Conservation (phyloP, 2,329 filamentous ascomycete species). For the Ophiostoma perfectum region DNA sequence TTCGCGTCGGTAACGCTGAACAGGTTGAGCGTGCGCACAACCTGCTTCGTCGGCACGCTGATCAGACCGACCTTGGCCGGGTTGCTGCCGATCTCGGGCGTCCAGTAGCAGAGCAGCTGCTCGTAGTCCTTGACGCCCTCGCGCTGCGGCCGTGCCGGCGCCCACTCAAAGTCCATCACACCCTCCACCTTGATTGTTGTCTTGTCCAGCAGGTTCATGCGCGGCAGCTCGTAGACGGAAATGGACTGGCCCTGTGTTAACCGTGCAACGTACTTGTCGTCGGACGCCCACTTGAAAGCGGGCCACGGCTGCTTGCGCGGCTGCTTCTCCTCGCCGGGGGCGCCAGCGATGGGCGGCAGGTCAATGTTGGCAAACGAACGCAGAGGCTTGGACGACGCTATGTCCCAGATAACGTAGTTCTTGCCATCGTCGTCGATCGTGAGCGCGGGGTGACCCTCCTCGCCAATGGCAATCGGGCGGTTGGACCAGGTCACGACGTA, state of each 20-base stretch:
- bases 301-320: constrained; percentile 92
- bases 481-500: constrained; percentile 97
- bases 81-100: constrained; percentile 94
- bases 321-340: constrained; percentile 48
- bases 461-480: constrained; percentile 84
- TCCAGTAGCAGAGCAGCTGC: constrained; percentile 98
- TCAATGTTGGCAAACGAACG: constrained; percentile 93
- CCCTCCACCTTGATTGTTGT: constrained; percentile 93
- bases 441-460: constrained; percentile 76
- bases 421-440: constrained; percentile 93
- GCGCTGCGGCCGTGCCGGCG: constrained; percentile 72
- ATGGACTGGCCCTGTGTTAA: constrained; percentile 84
- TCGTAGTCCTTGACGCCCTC: constrained; percentile 88
- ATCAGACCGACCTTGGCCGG: constrained; percentile 95
- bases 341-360: constrained; percentile 54
- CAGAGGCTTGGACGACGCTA: constrained; percentile 80
- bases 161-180: constrained; percentile 97
- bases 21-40: constrained; percentile 89
- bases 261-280: constrained; percentile 94
- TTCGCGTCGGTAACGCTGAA: constrained; percentile 98
- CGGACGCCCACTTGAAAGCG: constrained; percentile 98
- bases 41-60: constrained; percentile 90
- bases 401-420: constrained; percentile 99
- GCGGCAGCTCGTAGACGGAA: constrained; percentile 89
- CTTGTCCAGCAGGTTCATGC: constrained; percentile 86